phyloP scores from a whole-genome alignment of 2,329 filamentous ascomycete species.

The Cryphonectria carpinicola region DNA sequence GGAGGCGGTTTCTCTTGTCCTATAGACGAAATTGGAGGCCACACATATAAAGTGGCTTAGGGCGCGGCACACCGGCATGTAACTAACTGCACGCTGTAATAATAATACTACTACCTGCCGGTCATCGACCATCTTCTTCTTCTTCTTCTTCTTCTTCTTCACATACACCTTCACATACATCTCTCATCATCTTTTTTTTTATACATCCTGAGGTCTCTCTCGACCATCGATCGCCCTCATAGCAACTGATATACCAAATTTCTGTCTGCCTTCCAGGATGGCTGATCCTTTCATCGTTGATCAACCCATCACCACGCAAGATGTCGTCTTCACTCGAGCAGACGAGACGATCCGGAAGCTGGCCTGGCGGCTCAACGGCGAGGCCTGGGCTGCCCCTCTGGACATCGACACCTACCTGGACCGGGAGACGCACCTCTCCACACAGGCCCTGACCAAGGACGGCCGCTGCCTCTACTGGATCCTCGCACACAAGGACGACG shows the following conservation, averaged over 20 bases:
- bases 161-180: no score
- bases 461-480: conserved; percentile 39
- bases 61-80: conserved; percentile 4
- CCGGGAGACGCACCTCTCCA: conserved; percentile 35
- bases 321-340: conserved; percentile 37
- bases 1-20: neutral
- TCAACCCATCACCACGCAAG: conserved; percentile 30
- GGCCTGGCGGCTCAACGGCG: conserved; percentile 39
- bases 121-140: neutral
- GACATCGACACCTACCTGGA: conserved; percentile 36
- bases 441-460: conserved; percentile 34
- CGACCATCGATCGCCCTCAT: neutral
- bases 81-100: neutral
- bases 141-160: no score
- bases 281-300: conserved; percentile 27
- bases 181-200: no score
- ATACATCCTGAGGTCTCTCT: no score
- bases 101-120: neutral
- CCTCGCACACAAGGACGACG: conserved; percentile 36
- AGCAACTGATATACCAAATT: neutral
- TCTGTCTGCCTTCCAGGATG: conserved; percentile 6
- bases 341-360: conserved; percentile 36
- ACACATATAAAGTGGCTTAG: conserved; percentile 15
- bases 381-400: conserved; percentile 38
- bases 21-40: neutral